Base-by-base conservation (phyloP, 257 asterid genomes). In the Nicotiana tabacum region DNA sequence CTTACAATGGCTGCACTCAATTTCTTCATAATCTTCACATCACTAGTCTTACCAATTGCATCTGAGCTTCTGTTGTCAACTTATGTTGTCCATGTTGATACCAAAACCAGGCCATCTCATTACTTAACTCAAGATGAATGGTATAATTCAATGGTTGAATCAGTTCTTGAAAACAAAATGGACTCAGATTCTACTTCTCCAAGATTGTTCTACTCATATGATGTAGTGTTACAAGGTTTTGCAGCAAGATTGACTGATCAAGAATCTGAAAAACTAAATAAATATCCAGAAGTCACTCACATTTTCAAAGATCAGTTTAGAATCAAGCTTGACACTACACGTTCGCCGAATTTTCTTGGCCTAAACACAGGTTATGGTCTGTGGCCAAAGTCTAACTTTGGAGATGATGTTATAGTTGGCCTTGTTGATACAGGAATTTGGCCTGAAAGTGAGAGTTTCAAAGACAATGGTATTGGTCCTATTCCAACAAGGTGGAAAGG, bases 381-480 rank as follows among this genome's bases (percentile, higher is more conserved):
- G n/a, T 77, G 85, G 78, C 78, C 85, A 24, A 32, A 77, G 16
- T 51, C 85, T 13, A 24, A 78, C 24, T 65, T 29, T 13, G 82
- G 79, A 1, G 53, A 83, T 48, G 69, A 83, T 51, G 76, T 83
- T 11, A 83, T 83, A 39, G 57, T 83, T 17, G 86, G 86, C 53
- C 3, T 83, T 24, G 65, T 83, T 56, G 86, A 78, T 48, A 30
- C 86, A 24, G 86, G 81, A 9, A 78, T 83, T 68, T 83, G 86
- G 86, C 86, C 86, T 6, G 83, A 83, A 79, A 78, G 83, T 21
- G 60, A 83, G 51, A 83, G 86, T 64, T 83, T 83, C 16, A 46
- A 68, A 2, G 86, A 78, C 16, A 21, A 39, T 21, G 79, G 65
- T 11, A 39, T 83, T 24, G 70, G 69, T 2, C 60, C 82, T 35